Base-by-base conservation (phyloP, 2,329 filamentous ascomycete genomes). In the Fusarium pseudocircinatum region DNA sequence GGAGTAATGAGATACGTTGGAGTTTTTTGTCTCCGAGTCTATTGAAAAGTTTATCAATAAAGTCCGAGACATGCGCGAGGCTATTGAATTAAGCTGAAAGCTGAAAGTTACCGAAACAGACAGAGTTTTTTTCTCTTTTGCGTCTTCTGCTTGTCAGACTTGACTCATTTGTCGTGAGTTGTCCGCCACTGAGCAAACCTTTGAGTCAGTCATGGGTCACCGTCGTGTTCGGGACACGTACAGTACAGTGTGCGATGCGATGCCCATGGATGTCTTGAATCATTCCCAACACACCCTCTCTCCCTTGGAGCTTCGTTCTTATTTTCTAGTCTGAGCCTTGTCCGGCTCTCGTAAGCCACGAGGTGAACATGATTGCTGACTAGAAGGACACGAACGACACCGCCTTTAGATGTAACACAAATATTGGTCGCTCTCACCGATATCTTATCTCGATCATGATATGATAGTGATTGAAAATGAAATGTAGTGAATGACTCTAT, bases 101-200 rank as follows among this genome's bases (percentile, higher is more conserved):
- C 40, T 63, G 42, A 34, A 26, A n/a, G 40, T 47, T 58, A 32
- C 64, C 40, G 32, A 44, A 40, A 22, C 54, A 32, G 37, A 67
- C 58, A 71, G 46, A 39, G n/a, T 63, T 63, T 59, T 58, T 52
- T 4, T 13, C 5, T 18, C 9, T 7, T 22, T 7, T n/a, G n/a
- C 1, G 2, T 14, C 16, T 20, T 36, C 8, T 36, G 22, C 34
- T 28, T 32, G 34, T 28, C n/a, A 30, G 60, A 36, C 47, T 66
- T 69, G 62, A 67, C 62, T 69, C 66, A 49, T 34, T 43, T 47
- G 22, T 40, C 37, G 20, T 18, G 46, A 73, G 65, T 44, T 58
- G 40, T 42, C 70, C 70, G 70, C 71, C 71, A 73, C 71, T 65
- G 70, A 73, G 54, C 67, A 68, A 63, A 42, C 49, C 28, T 60